Conservation (phyloP, 768 basidiomycete genomes). For the Boletus rubroflammeus region DNA sequence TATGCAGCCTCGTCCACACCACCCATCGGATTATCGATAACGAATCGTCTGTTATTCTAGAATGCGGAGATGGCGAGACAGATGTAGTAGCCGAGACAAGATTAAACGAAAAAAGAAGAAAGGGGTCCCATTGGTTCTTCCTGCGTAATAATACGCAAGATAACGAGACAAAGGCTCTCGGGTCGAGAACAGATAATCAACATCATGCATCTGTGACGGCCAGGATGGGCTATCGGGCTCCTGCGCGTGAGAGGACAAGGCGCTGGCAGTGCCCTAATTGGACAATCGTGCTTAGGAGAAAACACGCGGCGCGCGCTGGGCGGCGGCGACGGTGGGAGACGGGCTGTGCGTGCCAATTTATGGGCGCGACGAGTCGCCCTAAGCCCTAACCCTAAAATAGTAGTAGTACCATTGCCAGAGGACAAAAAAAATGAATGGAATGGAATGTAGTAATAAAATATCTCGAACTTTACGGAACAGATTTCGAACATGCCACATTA, state of each 20-base stretch:
- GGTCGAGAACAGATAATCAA: background rate
- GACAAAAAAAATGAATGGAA: no score
- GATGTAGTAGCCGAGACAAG: conserved; percentile 7
- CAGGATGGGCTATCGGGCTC: background rate
- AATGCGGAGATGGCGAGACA: background rate
- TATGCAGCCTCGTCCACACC: background rate
- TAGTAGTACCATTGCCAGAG: no score
- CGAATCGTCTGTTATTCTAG: conserved; percentile 6
- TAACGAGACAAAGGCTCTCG: background rate
- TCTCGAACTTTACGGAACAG: background rate
- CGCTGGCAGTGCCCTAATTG: background rate
- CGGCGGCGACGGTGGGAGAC: conserved; percentile 12
- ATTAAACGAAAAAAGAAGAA: conserved; percentile 1
- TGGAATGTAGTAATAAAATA: no score
- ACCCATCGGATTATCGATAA: conserved; percentile 17
- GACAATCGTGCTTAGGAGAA: conserved; percentile 4
- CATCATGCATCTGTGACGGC: background rate
- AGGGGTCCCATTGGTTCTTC: background rate
- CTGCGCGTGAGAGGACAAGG: no score
- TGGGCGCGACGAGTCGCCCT: conserved; percentile 15
- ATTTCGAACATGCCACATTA: conserved; percentile 10
- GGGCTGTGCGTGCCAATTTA: conserved; percentile 10
- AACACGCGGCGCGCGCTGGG: conserved; percentile 20
- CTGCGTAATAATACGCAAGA: conserved; percentile 6
- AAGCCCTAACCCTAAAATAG: conserved; percentile 31